A percentile compares a stretch with the other conserved stretches of the same genome.
Conservation (phyloP, 2,329 filamentous ascomycete species). For the Pestalotiopsis sp. region DNA sequence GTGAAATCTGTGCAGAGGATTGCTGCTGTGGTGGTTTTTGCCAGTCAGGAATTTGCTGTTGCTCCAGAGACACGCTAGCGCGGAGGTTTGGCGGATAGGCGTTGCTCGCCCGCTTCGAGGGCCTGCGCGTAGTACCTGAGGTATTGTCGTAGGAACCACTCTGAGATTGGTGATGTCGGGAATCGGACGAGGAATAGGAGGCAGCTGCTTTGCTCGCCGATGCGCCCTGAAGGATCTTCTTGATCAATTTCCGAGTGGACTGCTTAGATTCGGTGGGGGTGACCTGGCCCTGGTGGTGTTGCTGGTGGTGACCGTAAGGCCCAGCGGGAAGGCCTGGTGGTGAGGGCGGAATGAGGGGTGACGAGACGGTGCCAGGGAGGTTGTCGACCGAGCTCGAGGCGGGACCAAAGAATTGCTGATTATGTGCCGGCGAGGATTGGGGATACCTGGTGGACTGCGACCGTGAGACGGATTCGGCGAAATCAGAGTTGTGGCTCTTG, state of each 20-base stretch:
- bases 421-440: conserved; percentile 34
- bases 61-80: conserved; percentile 32
- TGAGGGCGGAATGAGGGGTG: conserved; percentile 19
- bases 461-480: conserved; percentile 48
- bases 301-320: conserved; percentile 13
- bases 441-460: conserved; percentile 54
- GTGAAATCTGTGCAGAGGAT: conserved; percentile 40
- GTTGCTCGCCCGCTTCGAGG: conserved; percentile 60
- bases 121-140: conserved; percentile 50
- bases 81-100: conserved; percentile 41
- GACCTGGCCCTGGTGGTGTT: conserved; percentile 19
- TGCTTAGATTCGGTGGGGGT: conserved; percentile 44
- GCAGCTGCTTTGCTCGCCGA: background rate
- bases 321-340: conserved; percentile 15
- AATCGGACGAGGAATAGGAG: conserved; percentile 36
- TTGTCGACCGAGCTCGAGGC: conserved; percentile 44
- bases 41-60: conserved; percentile 20
- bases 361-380: conserved; percentile 32
- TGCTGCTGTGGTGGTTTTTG: conserved; percentile 20
- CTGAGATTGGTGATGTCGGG: conserved; percentile 22
- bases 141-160: conserved; percentile 48
- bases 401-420: conserved; percentile 34
- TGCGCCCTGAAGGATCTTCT: conserved; percentile 40
- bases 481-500: conserved; percentile 45
- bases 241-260: conserved; percentile 56